Percentiles rank a stretch among this genome's conserved stretches.
Evolutionary conservation across 1,139 yeast species (phyloP).

Genomic region (Nadsonia commutata): DNA sequence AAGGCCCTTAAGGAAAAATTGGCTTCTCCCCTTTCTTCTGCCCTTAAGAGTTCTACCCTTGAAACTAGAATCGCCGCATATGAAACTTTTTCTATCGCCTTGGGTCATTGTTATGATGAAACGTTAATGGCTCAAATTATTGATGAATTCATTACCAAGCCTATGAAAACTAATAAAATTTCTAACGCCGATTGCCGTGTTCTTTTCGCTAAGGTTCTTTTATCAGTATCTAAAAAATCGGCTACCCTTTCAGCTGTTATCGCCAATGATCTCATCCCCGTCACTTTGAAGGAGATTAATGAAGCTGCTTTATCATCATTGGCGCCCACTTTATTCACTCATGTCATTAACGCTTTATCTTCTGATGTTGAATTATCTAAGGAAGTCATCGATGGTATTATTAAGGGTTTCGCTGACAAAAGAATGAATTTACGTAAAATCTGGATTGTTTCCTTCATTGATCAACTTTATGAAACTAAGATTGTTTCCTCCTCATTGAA

Average conservation of each 20-base stretch:
- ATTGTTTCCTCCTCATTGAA: conserved; percentile 1
- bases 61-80: conserved; percentile 41
- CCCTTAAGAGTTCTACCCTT: conserved; percentile 61
- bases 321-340: conserved; percentile 36
- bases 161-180: conserved; percentile 36
- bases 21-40: conserved; percentile 42
- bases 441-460: conserved; percentile 39
- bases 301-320: conserved; percentile 44
- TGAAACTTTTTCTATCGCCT: conserved; percentile 23
- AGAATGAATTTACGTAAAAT: conserved; percentile 46
- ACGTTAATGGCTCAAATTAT: conserved; percentile 23
- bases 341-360: conserved; percentile 21
- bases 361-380: conserved; percentile 9
- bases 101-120: conserved; percentile 12
- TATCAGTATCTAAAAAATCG: conserved; percentile 14
- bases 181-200: conserved; percentile 56
- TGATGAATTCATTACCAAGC: conserved; percentile 25
- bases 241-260: conserved; percentile 24
- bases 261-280: conserved; percentile 32
- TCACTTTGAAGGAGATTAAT: conserved; percentile 58
- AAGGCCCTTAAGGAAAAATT: conserved; percentile 35
- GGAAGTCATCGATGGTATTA: conserved; percentile 25
- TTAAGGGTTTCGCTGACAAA: conserved; percentile 49
- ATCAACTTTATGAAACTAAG: conserved; percentile 7
- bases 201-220: conserved; percentile 30